These are phyloP conservation scores for Raddia distichophylla DNA, from an alignment of 176 grass and related monocot genomes.

Conservation along the genomic window DNA sequence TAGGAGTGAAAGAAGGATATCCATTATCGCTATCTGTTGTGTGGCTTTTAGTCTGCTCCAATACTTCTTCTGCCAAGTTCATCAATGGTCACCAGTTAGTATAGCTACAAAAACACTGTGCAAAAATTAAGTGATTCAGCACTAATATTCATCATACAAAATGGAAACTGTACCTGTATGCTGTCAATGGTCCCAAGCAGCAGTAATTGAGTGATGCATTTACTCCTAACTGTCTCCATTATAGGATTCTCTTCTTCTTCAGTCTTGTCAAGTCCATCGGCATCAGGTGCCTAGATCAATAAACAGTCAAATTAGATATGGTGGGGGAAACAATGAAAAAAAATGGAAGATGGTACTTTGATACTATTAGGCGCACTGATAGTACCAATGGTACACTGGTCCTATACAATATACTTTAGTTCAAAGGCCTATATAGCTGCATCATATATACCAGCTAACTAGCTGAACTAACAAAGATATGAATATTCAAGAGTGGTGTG, in stretches of 20 bases:
- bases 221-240: slow-evolving; percentile 96
- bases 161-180: slow-evolving; percentile 72
- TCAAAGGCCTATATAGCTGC: slow-evolving; percentile 6
- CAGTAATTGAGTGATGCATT: slow-evolving; percentile 94
- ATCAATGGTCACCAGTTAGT: slow-evolving; percentile 39
- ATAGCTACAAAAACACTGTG: slow-evolving; percentile 30
- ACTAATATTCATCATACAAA: slow-evolving; percentile 6
- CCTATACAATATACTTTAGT: slow-evolving; percentile 8
- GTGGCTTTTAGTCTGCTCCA: slow-evolving; percentile 77
- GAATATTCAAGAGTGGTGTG: not conserved
- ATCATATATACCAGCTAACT: not conserved
- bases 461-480: slow-evolving; percentile 16
- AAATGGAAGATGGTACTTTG: slow-evolving; percentile 29
- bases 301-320: slow-evolving; percentile 36
- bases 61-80: slow-evolving; percentile 77
- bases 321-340: slow-evolving; percentile 28
- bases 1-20: slow-evolving; percentile 88
- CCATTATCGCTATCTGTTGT: slow-evolving; percentile 88
- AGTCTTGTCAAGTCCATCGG: slow-evolving; percentile 55
- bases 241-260: slow-evolving; percentile 76
- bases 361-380: not conserved
- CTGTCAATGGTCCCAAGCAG: slow-evolving; percentile 87
- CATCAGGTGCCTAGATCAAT: slow-evolving; percentile 60
- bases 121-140: slow-evolving; percentile 23
- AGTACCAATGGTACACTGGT: not conserved